These are phyloP conservation scores for Maudiozyma serrabonitensis DNA, from an alignment of 805 yeast species.

Conservation along the genomic window DNA sequence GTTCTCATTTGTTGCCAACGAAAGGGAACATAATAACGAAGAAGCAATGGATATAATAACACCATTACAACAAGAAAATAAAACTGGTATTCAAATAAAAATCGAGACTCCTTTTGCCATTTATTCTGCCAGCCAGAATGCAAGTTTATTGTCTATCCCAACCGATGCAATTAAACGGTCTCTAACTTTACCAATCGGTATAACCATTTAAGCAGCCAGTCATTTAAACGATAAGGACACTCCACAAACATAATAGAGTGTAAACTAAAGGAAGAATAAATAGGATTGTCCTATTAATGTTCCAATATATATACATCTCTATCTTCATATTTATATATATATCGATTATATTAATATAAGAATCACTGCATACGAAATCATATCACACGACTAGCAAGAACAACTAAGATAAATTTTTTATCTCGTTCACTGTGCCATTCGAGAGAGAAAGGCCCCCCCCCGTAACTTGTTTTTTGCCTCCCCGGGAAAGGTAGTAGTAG, in stretches of 20 bases:
- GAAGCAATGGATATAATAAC: neutral
- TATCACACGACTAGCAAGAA: neutral
- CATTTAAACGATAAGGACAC: neutral
- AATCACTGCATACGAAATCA: neutral
- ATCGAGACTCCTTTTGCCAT: slow-evolving; percentile 7
- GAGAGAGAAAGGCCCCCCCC: too few relatives aligned
- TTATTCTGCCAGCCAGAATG: slow-evolving; percentile 2
- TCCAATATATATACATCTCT: too few relatives aligned
- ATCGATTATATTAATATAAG: neutral
- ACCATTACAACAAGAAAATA: neutral
- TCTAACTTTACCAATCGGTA: slow-evolving; percentile 24
- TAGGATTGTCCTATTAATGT: too few relatives aligned
- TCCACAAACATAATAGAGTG: neutral
- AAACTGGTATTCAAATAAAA: neutral
- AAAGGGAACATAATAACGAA: slow-evolving; percentile 3
- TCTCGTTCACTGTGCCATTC: too few relatives aligned
- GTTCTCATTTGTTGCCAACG: neutral
- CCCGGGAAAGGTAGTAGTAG: too few relatives aligned
- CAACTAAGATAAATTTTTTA: too few relatives aligned
- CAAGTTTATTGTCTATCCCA: slow-evolving; percentile 15
- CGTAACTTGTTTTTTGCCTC: too few relatives aligned
- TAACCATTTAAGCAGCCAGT: neutral
- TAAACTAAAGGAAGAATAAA: too few relatives aligned
- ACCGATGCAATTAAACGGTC: slow-evolving; percentile 18
- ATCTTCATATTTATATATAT: neutral